Base-by-base conservation (phyloP, 345 rosid species). In the Raphanus sativus region DNA sequence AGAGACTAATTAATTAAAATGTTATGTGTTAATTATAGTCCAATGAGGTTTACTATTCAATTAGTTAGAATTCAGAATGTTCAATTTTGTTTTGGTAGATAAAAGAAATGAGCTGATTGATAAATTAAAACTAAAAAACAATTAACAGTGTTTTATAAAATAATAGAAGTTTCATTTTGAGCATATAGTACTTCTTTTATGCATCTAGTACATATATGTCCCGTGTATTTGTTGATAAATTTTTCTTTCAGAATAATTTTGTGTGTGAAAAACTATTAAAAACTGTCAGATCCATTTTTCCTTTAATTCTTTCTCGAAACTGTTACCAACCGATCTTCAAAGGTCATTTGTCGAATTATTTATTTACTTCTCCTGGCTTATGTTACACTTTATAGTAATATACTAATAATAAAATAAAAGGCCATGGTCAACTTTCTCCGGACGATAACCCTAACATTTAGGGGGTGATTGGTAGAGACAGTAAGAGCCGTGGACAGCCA, bases 291-390 rank as follows among this genome's bases (percentile, higher is more conserved):
- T 56, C 24, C 69, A 24, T 34, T 45, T 48, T 55, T 16, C 11
- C 17, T 13, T 21, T 17, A 50, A 50, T 21, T 0, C 67, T 62
- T 71, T 65, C 29, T 66, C 17, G 48, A 71, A 66, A 71, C 26
- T 58, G 15, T 10, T 17, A 78, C 73, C 77, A 78, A 72, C 77
- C 69, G 77, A 67, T 78, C 77, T 72, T 78, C 77, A 78, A 78
- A 71, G 9, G 33, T 33, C 24, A 13, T 25, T 25, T 32, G 8
- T 45, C 1, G 45, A 78, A 59, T 71, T 26, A 77, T 58, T 63
- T 32, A 58, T 77, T 65, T 71, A 45, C 77, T 65, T 58, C 67
- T 71, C 67, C 21, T 65, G 76, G 66, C 71, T 26, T 55, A 28
- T 40, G 17, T 56, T 26, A 52, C 75, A 52, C 75, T 54, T 63